Evolutionary conservation across 257 asterid genomes (phyloP), one percentile per base, ranked within the genome.

Genomic region (Galeopsis tetrahit): DNA sequence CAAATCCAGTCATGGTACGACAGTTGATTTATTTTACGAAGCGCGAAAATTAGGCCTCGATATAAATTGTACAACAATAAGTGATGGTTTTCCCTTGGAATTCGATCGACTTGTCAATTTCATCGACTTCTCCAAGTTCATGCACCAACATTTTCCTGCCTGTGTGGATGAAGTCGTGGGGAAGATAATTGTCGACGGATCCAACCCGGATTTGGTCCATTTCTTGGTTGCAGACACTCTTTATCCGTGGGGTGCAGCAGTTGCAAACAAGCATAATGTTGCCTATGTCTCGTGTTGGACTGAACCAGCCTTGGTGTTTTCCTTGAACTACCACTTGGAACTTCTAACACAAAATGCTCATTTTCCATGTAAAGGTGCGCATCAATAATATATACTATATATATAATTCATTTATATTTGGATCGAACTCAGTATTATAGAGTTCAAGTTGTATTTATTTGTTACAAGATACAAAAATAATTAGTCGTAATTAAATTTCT

Each of bases 251-350:
- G 51, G 79, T 3, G 71, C 83, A 21, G 17, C 56, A 17, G 65
- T 85, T 74, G 88, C 87, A 32, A 66, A 56, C 4, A 87, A 87
- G 66, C 69, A 83, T 63, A 70, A 74, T 11, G 74, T 87, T 33
- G 81, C 84, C 10, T 73, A 44, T 62, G 87, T 87, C 46, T 84
- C 92, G 5, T 72, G 72, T 21, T 78, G 86, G 86, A 82, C 86
- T 0, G 70, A 82, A 44, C 81, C 86, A 0, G 83, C 88, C 6
- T 35, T 85, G 77, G 85, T 83, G 4, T 83, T 83, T 62, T 51
- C 88, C 11, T 21, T 80, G 60, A 58, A 48, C 28, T 83, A 82
- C 81, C 88, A 83, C 33, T 13, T 64, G 68, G 77, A 78, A 1
- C 75, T 86, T 39, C 80, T 86, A 0, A 15, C 8, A 5, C 60